Conservation (phyloP, 1,139 yeast species). For the Citeromyces siamensis region DNA sequence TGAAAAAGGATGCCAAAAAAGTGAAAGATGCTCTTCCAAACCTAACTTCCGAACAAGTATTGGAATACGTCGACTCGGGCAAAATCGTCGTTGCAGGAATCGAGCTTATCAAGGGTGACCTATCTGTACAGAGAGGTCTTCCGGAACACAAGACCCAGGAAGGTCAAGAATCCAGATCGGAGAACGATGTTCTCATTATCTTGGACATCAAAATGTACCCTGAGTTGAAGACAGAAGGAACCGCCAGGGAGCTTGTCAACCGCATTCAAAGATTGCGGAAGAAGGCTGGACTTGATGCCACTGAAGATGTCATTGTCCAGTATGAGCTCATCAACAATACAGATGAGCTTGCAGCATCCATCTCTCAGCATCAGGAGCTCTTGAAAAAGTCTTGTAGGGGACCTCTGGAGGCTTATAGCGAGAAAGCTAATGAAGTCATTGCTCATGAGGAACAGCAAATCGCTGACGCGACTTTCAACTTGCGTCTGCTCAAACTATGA, state of each 20-base stretch:
- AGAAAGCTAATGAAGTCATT: constrained; percentile 33
- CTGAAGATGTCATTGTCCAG: constrained; percentile 89
- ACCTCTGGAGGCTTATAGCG: constrained; percentile 33
- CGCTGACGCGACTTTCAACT: constrained; percentile 71
- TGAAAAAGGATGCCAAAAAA: constrained; percentile 85
- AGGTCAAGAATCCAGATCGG: constrained; percentile 81
- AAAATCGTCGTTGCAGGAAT: constrained; percentile 82
- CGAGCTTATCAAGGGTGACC: constrained; percentile 74
- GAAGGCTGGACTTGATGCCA: constrained; percentile 89
- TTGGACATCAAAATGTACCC: constrained; percentile 82
- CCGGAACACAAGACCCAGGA: constrained; percentile 47
- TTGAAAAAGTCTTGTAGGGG: constrained; percentile 69
- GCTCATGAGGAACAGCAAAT: constrained; percentile 88
- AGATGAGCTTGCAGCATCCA: constrained; percentile 51
- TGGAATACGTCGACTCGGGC: constrained; percentile 60
- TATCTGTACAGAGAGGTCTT: constrained; percentile 81
- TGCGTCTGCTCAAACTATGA: constrained; percentile 67
- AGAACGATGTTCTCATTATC: constrained; percentile 78
- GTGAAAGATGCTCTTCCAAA: constrained; percentile 89
- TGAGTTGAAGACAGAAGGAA: constrained; percentile 85
- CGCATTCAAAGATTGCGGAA: constrained; percentile 97
- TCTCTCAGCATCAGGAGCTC: constrained; percentile 53
- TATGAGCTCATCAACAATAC: constrained; percentile 59
- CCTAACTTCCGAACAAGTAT: constrained; percentile 73
- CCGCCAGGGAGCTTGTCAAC: constrained; percentile 92